Base-by-base conservation (phyloP, 768 basidiomycete genomes). In the Lactifluus subvellereus region DNA sequence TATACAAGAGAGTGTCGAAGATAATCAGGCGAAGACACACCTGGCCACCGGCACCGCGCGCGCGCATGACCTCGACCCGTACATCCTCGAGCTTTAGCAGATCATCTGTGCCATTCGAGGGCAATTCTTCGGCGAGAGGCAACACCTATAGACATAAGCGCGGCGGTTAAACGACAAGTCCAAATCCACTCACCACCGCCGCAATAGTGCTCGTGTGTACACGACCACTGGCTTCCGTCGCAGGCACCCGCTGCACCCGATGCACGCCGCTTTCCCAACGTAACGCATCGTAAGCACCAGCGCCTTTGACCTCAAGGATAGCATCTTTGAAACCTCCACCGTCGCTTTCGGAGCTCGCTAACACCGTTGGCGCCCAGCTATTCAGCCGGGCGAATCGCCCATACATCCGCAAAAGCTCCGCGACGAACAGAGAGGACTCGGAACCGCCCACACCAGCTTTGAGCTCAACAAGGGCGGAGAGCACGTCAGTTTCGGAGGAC, bases 41-140 rank as follows among this genome's bases (percentile, higher is more conserved):
- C 80, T 97, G 95, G 16, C 97, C 96, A 50, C 97, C 97, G 7
- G 97, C 96, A 30, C 97, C 97, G n/a, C 93, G 79, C 0, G 97
- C 84, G 30, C 97, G 86, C 94, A 98, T 97, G 52, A 97, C 93
- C 72, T 98, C 96, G 4, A 94, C 71, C 68, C 83, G 88, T 35
- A 98, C 84, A 54, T 99, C 97, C 57, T 89, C 88, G 76, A 95
- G 86, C 14, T 78, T 77, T 67, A 92, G 86, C 0, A 95, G 78
- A 18, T 86, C 81, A n/a, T 90, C 84, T 7, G 80, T 75, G 4
- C 72, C 74, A 33, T 73, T 71, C 1, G 77, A 71, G 0, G 77
- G 71, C 0, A 79, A 75, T 65, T 91, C 88, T 64, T 91, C 87
- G 22, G 81, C 73, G 5, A 94, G 75, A 0, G 96, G 96, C 1